Evolutionary conservation across 768 basidiomycete species (phyloP).

Genomic region (Leccinum broughii): DNA sequence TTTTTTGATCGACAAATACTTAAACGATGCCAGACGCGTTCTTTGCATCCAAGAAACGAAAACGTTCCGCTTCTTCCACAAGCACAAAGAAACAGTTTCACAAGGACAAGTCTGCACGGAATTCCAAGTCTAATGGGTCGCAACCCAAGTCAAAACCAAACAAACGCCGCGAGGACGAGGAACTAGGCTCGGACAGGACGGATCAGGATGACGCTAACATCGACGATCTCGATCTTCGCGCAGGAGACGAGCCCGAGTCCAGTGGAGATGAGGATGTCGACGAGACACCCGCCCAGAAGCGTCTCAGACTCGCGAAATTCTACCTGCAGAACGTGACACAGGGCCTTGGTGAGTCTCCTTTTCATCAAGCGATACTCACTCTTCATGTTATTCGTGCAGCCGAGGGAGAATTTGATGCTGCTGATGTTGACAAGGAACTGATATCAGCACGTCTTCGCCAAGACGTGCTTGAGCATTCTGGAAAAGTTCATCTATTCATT

Average conservation of each 20-base stretch:
- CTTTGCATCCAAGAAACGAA: conserved; percentile 70
- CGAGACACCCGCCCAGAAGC: conserved; percentile 93
- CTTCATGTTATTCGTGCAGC: conserved; percentile 35
- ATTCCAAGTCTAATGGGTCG: conserved; percentile 26
- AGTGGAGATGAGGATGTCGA: conserved; percentile 84
- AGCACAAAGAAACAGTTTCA: conserved; percentile 27
- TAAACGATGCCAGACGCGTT: conserved; percentile 72
- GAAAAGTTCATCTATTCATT: conserved; percentile 81
- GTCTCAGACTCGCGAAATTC: conserved; percentile 85
- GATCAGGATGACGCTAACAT: conserved; percentile 53
- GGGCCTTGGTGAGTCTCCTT: conserved; percentile 53
- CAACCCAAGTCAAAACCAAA: conserved; percentile 23
- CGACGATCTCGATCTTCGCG: conserved; percentile 75
- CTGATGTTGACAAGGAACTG: conserved; percentile 91
- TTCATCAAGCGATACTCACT: background rate
- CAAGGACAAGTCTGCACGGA: conserved; percentile 7
- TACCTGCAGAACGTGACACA: conserved; percentile 87
- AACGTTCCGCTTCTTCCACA: conserved; percentile 43
- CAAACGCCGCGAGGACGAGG: conserved; percentile 50
- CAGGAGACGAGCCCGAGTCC: conserved; percentile 52
- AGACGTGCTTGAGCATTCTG: conserved; percentile 88
- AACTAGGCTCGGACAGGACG: conserved; percentile 63
- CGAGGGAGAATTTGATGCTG: conserved; percentile 93
- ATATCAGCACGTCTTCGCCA: conserved; percentile 88
- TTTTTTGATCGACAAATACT: conserved; percentile 22